Evolutionary conservation across 1,139 yeast genomes (phyloP), one percentile per base, ranked within the genome.

Genomic region (Candida buenavistaensis): DNA sequence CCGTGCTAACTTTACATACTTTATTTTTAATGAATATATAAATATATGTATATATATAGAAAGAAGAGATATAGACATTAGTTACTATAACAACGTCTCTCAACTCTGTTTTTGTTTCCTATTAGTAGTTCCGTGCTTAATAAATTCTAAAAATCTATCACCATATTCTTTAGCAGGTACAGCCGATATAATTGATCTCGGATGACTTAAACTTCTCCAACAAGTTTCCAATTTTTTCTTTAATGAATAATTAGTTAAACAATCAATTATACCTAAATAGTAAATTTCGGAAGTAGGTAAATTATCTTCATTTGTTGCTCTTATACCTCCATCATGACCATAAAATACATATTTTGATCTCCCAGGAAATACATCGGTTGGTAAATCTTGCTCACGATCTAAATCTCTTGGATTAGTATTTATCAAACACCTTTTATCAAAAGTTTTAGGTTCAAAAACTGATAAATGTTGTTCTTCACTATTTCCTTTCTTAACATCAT

Each of bases 201-300:
- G 73, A 53, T 88, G 88, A 24, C 78, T 75, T 25, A 94, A 50
- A 7, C 86, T 72, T 56, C 96, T 74, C 81, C 90, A 85, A 47
- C 87, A 78, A 0, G 98, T 92, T 55, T 94, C 99, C 30, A 89
- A 57, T 42, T 77, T 73, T 55, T 94, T 94, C 48, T 79, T 63
- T 16, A 82, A 59, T 1, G 89, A 83, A 54, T 94, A 94, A 41
- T 82, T 79, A 0, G 98, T 94, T 45, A 94, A 67, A 59, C 96
- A 90, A 55, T 94, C 99, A 50, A 94, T 94, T 30, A 94, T 82
- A 10, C 98, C 98, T 48, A 94, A 64, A 53, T 90, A 94, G 59
- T 94, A 94, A 10, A 94, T 78, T 40, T 84, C 79, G 17, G 77
- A 70, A 30, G 78, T 56, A 17, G 89, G 88, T 33, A 75, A 71